These are phyloP conservation scores for Stephania japonica DNA, from an alignment of 164 flowering plant genomes.

Conservation along the genomic window DNA sequence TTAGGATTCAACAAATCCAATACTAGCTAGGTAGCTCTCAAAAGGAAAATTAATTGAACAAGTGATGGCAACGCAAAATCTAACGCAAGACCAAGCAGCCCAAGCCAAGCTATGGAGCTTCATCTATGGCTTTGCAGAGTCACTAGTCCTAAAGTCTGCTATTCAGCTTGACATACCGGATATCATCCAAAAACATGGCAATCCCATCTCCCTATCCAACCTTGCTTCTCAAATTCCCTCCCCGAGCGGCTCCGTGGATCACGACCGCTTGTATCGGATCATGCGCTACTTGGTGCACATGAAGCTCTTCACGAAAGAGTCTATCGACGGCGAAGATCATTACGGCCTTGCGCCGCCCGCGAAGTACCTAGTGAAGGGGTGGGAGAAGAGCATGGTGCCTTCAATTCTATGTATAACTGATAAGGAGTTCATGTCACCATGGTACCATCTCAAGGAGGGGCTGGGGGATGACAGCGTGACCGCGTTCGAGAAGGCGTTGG, in stretches of 20 bases:
- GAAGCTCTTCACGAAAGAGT: slow-evolving; percentile 16
- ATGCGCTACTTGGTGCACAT: slow-evolving; percentile 28
- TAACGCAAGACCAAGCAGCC: slow-evolving; percentile 7
- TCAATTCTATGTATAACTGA: slow-evolving; percentile 11
- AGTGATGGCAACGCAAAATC: neutral
- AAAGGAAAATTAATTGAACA: too few relatives aligned
- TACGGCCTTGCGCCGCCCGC: slow-evolving; percentile 19
- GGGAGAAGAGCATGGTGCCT: slow-evolving; percentile 17
- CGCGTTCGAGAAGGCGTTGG: slow-evolving; percentile 30
- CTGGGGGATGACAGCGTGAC: neutral
- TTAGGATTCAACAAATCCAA: neutral
- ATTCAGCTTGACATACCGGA: slow-evolving; percentile 37
- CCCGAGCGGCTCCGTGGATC: slow-evolving; percentile 1
- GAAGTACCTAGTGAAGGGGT: slow-evolving; percentile 14
- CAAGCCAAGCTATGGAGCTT: slow-evolving; percentile 25
- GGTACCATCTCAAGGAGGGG: slow-evolving; percentile 13
- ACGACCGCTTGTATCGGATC: slow-evolving; percentile 17
- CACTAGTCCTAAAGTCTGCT: slow-evolving; percentile 30
- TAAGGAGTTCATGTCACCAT: slow-evolving; percentile 20
- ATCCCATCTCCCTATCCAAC: slow-evolving; percentile 28
- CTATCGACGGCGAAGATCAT: neutral
- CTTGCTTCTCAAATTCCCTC: slow-evolving; percentile 17
- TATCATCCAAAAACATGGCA: slow-evolving; percentile 34
- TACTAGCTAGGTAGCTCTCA: neutral
- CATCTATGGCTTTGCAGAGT: slow-evolving; percentile 23